Evolutionary conservation across 805 yeast species (phyloP).

Genomic region (Vanderwaltozyma yarrowii): DNA sequence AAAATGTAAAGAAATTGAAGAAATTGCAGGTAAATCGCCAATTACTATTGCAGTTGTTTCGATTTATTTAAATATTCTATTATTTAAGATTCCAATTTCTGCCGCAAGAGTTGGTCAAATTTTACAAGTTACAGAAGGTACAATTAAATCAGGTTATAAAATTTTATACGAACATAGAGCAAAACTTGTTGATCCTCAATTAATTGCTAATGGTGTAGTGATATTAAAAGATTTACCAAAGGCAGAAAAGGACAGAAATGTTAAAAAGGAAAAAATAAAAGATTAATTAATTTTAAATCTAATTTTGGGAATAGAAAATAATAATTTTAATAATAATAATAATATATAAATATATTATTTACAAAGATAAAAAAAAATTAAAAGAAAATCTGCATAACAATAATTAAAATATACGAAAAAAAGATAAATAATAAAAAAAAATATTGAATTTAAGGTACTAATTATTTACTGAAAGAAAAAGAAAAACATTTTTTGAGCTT

Average conservation of each 20-base stretch:
- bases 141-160: constrained; percentile 86
- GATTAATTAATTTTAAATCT: not conserved
- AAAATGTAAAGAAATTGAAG: constrained; percentile 82
- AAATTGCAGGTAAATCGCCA: constrained; percentile 92
- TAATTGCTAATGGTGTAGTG: constrained; percentile 23
- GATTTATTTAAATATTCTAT: constrained; percentile 83
- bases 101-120: constrained; percentile 81
- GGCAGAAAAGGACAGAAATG: constrained; percentile 22
- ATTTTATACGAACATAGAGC: constrained; percentile 66
- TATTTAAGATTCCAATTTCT: constrained; percentile 68
- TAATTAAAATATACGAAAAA: no score
- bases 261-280: constrained; percentile 8
- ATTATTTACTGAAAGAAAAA: no score
- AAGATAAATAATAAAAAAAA: no score
- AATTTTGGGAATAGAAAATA: not conserved
- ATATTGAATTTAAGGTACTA: no score
- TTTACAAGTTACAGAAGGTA: constrained; percentile 95
- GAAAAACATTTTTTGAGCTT: no score
- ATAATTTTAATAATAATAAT: not conserved
- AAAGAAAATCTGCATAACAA: no score
- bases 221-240: constrained; percentile 24
- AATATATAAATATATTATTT: no score
- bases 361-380: no score
- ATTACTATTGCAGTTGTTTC: constrained; percentile 97
- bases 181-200: constrained; percentile 39